phyloP scores from a whole-genome alignment of 116 monocot species.

The Trichopus zeylanicus region DNA sequence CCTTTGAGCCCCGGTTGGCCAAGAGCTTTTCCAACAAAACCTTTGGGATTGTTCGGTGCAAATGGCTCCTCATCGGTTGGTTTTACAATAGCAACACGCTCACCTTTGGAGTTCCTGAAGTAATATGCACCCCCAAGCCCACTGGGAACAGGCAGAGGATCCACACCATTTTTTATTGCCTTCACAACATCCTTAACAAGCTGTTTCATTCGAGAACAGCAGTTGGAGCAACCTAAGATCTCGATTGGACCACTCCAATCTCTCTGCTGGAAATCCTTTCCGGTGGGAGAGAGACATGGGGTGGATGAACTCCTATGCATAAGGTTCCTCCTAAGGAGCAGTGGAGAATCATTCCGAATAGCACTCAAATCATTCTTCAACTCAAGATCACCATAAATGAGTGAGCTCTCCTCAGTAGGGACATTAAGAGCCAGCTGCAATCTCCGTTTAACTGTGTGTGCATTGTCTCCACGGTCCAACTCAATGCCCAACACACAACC shows the following conservation, averaged over 20 bases:
- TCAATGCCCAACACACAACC: constrained; percentile 73
- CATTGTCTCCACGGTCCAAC: constrained; percentile 75
- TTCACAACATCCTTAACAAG: constrained; percentile 65
- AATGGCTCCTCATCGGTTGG: constrained; percentile 94
- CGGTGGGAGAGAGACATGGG: constrained; percentile 73
- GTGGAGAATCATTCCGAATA: constrained; percentile 64
- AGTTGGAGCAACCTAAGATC: constrained; percentile 53
- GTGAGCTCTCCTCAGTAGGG: constrained; percentile 68
- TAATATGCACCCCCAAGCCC: constrained; percentile 94
- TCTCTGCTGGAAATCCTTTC: constrained; percentile 49
- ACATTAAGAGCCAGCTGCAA: constrained; percentile 68
- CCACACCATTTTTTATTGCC: constrained; percentile 65
- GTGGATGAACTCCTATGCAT: constrained; percentile 78
- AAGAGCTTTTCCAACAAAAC: constrained; percentile 72
- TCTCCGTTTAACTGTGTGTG: constrained; percentile 70
- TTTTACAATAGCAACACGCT: constrained; percentile 72
- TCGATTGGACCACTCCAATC: constrained; percentile 63
- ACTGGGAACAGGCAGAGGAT: constrained; percentile 54
- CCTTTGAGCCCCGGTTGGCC: constrained; percentile 82
- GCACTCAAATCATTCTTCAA: constrained; percentile 75
- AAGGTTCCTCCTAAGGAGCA: constrained; percentile 67
- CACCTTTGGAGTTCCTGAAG: constrained; percentile 58
- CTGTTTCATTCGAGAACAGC: constrained; percentile 37
- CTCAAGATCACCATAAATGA: constrained; percentile 68
- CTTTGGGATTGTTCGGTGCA: constrained; percentile 95